phyloP scores from a whole-genome alignment of 164 flowering plant species.

The Liquidambar formosana region DNA sequence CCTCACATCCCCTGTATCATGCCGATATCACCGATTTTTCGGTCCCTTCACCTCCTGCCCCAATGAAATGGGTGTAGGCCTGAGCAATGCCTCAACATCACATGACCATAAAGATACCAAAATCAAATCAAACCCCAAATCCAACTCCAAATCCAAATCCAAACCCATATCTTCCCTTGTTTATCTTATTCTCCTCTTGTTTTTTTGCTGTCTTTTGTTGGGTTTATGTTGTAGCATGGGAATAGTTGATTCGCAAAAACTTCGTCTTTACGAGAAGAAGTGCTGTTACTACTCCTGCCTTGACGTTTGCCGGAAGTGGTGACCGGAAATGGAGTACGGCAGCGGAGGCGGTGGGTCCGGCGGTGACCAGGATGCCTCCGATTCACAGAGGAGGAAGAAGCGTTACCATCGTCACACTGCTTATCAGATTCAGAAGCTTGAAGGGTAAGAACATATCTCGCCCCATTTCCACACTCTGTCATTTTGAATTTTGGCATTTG shows the following conservation, averaged over 20 bases:
- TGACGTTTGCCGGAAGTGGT: no score
- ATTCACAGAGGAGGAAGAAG: constrained; percentile 60
- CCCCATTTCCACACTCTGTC: not conserved
- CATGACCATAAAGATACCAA: not conserved
- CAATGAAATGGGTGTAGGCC: not conserved
- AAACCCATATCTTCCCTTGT: no score
- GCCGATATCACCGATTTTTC: constrained; percentile 1
- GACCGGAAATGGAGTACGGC: constrained; percentile 2
- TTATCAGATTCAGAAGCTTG: constrained; percentile 79
- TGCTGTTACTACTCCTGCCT: no score
- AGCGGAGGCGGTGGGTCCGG: constrained; percentile 50
- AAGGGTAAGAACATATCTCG: constrained; percentile 45
- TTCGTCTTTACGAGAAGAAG: no score
- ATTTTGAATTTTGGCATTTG: not conserved
- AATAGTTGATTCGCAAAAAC: no score
- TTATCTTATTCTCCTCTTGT: no score
- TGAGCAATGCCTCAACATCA: not conserved
- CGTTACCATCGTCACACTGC: constrained; percentile 83
- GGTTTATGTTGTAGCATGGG: not conserved
- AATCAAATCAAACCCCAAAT: constrained; percentile 2
- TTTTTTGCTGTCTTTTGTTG: not conserved
- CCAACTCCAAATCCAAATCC: not conserved
- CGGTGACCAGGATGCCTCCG: constrained; percentile 51
- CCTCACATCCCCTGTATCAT: not conserved
- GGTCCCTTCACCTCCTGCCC: not conserved